Evolutionary conservation across 164 flowering plant species (phyloP).

Genomic region (Liriodendron chinense): DNA sequence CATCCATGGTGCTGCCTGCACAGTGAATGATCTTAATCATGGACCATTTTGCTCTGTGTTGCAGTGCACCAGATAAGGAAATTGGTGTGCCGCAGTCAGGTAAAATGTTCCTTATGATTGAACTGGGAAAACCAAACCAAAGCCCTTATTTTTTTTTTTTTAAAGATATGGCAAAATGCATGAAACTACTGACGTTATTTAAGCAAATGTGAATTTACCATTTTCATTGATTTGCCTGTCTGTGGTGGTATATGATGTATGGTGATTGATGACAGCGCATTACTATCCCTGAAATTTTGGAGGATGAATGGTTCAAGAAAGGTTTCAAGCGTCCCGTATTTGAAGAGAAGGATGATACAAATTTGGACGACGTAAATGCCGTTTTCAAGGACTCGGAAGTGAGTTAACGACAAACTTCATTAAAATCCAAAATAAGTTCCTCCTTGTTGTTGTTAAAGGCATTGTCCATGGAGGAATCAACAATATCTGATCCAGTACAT

Average conservation of each 20-base stretch:
- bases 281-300: conserved; percentile 76
- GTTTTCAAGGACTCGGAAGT: conserved; percentile 91
- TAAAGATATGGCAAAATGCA: too few species aligned
- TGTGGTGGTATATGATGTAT: conserved; percentile 1
- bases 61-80: too few species aligned
- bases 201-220: background rate
- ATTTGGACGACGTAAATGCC: conserved; percentile 93
- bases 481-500: background rate
- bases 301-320: conserved; percentile 90
- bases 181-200: too few species aligned
- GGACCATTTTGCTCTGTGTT: too few species aligned
- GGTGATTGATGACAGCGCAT: conserved; percentile 63
- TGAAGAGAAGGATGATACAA: conserved; percentile 72
- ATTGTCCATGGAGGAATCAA: background rate
- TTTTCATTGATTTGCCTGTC: background rate
- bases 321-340: conserved; percentile 74
- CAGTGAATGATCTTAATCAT: too few species aligned
- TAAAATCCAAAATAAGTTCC: background rate
- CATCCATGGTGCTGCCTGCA: too few species aligned
- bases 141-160: too few species aligned
- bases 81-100: too few species aligned
- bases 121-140: too few species aligned
- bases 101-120: too few species aligned
- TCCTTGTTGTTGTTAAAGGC: background rate
- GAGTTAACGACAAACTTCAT: conserved; percentile 17